A percentile compares a stretch with the other conserved stretches of the same genome.
These are phyloP conservation scores for Aspergillus proliferans DNA, from an alignment of 2,329 filamentous ascomycete genomes.

Conservation along the genomic window DNA sequence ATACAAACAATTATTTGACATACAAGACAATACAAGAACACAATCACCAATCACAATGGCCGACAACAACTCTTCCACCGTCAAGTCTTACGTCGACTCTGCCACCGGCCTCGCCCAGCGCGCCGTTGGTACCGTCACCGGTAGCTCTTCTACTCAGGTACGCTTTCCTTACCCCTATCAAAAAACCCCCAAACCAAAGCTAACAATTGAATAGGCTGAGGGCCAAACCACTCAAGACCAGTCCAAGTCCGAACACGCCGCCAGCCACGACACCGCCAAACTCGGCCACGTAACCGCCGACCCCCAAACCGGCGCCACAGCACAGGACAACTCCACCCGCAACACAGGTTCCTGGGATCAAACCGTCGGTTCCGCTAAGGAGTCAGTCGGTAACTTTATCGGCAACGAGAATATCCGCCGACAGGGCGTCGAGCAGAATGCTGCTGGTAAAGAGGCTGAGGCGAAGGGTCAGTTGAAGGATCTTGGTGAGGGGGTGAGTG, in stretches of 20 bases:
- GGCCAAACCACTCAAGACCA: conserved; percentile 54
- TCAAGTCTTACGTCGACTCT: conserved; percentile 70
- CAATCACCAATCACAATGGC: conserved; percentile 19
- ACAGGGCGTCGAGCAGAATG: conserved; percentile 70
- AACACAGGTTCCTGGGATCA: conserved; percentile 74
- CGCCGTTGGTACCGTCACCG: conserved; percentile 65
- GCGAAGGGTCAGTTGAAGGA: conserved; percentile 76
- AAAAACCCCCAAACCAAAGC: no score
- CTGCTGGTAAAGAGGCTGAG: conserved; percentile 72
- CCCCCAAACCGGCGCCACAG: conserved; percentile 62
- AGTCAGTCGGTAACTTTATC: conserved; percentile 66
- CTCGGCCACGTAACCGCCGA: conserved; percentile 62
- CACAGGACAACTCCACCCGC: conserved; percentile 67
- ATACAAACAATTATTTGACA: not conserved
- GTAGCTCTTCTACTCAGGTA: conserved; percentile 62
- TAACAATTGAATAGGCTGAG: conserved; percentile 41
- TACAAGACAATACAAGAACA: not conserved
- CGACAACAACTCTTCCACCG: conserved; percentile 56
- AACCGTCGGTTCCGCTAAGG: conserved; percentile 79
- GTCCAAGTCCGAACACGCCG: conserved; percentile 56
- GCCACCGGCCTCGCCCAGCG: conserved; percentile 68
- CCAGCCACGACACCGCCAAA: conserved; percentile 57
- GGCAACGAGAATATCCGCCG: conserved; percentile 71
- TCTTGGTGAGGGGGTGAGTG: conserved; percentile 58
- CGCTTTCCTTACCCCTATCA: not conserved